phyloP scores from a whole-genome alignment of 208 protist genomes.

The Acanthamoeba lenticulata region DNA sequence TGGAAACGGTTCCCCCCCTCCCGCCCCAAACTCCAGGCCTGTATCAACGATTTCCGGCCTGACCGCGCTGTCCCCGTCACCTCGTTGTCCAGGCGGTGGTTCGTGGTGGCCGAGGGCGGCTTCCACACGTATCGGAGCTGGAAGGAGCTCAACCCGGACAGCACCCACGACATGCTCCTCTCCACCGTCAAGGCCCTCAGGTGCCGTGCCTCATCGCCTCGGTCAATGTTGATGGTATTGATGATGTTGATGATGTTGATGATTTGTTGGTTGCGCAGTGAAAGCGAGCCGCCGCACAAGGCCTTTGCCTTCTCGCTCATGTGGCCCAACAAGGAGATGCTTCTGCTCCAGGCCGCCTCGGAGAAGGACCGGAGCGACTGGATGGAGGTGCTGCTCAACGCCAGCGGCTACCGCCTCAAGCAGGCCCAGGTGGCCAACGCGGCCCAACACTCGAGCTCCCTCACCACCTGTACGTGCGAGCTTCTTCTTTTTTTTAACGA shows the following conservation, averaged over 20 bases:
- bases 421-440: background rate
- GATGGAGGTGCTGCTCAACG: conserved; percentile 10
- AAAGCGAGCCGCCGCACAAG: conserved; percentile 26
- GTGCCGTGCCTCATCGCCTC: background rate
- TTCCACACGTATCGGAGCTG: conserved; percentile 16
- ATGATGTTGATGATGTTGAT: no score
- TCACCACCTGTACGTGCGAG: background rate
- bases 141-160: conserved; percentile 38
- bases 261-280: no score
- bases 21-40: background rate
- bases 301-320: background rate
- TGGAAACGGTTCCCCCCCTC: background rate
- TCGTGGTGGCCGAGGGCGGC: conserved; percentile 4
- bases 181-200: background rate
- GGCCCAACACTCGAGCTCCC: background rate
- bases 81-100: background rate
- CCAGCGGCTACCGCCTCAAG: conserved; percentile 10
- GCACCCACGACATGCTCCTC: conserved; percentile 26
- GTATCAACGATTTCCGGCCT: background rate
- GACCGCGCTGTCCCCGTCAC: background rate
- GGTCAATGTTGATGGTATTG: no score
- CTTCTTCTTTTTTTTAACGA: background rate
- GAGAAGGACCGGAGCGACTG: conserved; percentile 39
- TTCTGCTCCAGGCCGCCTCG: conserved; percentile 6
- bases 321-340: background rate